Conservation (phyloP, 225 moss, liverwort and hornwort genomes). For the Thuidium tamariscinum region DNA sequence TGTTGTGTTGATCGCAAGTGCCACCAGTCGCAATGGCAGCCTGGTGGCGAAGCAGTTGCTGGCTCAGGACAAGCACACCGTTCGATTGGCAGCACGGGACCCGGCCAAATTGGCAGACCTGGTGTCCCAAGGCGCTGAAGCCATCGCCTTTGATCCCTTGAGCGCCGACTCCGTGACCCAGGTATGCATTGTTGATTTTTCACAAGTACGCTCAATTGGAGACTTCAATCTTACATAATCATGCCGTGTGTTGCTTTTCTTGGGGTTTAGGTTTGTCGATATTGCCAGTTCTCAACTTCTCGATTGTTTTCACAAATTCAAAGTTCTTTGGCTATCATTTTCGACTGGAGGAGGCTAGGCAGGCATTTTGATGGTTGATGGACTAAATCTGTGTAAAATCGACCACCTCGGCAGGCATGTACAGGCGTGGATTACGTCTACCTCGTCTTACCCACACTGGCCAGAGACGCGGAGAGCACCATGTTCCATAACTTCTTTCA, state of each 20-base stretch:
- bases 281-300: neutral
- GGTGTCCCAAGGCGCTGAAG: neutral
- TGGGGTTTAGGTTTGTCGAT: neutral
- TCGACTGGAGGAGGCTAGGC: neutral
- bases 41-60: neutral
- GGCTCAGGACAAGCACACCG: neutral
- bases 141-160: neutral
- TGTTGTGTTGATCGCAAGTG: constrained; percentile 6
- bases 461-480: neutral
- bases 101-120: neutral
- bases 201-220: neutral
- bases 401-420: neutral
- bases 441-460: neutral
- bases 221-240: too few relatives aligned
- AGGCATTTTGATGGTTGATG: neutral
- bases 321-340: neutral
- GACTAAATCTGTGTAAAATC: neutral
- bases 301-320: neutral
- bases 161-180: neutral
- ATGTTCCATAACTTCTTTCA: constrained; percentile 5
- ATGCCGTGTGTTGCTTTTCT: too few relatives aligned
- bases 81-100: constrained; percentile 13
- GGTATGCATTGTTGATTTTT: neutral
- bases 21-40: constrained; percentile 13
- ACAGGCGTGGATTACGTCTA: constrained; percentile 3